Percentiles rank a stretch among this genome's conserved stretches.
These are phyloP conservation scores for Allantophomopsis lycopodina DNA, from an alignment of 2,329 filamentous ascomycete species.

Conservation along the genomic window DNA sequence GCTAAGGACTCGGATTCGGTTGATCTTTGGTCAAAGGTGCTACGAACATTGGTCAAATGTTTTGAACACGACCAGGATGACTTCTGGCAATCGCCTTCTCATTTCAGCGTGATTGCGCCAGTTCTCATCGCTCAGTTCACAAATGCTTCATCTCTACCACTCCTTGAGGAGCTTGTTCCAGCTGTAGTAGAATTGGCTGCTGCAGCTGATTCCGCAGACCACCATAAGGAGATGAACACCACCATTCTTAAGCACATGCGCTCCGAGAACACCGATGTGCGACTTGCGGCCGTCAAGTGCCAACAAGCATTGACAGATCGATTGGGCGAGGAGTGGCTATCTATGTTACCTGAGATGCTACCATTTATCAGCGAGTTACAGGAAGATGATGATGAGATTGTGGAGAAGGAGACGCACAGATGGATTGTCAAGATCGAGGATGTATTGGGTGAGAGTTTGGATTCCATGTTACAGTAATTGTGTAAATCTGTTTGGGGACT, in stretches of 20 bases:
- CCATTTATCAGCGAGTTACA: conserved; percentile 91
- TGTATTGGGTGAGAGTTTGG: conserved; percentile 78
- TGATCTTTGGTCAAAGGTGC: conserved; percentile 53
- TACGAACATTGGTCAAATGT: conserved; percentile 58
- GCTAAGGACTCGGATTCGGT: conserved; percentile 32
- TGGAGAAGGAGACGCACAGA: conserved; percentile 76
- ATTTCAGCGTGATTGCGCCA: conserved; percentile 61
- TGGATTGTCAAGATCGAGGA: conserved; percentile 89
- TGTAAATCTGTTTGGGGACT: background rate
- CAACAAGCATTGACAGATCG: conserved; percentile 68
- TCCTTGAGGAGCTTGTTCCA: conserved; percentile 47
- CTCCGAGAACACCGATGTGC: conserved; percentile 54
- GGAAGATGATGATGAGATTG: conserved; percentile 89
- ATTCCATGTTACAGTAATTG: conserved; percentile 73
- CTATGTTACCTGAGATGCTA: conserved; percentile 85
- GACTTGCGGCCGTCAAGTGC: conserved; percentile 70
- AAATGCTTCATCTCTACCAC: conserved; percentile 28
- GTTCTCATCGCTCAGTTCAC: conserved; percentile 56
- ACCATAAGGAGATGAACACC: conserved; percentile 81
- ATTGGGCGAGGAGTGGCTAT: conserved; percentile 87
- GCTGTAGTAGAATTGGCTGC: conserved; percentile 68
- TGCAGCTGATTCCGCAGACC: conserved; percentile 72
- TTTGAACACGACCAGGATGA: conserved; percentile 88
- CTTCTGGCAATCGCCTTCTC: conserved; percentile 88
- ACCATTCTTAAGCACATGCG: conserved; percentile 67